These are phyloP conservation scores for Aegilops longissima DNA, from an alignment of 176 grass and related monocot species.

Conservation along the genomic window DNA sequence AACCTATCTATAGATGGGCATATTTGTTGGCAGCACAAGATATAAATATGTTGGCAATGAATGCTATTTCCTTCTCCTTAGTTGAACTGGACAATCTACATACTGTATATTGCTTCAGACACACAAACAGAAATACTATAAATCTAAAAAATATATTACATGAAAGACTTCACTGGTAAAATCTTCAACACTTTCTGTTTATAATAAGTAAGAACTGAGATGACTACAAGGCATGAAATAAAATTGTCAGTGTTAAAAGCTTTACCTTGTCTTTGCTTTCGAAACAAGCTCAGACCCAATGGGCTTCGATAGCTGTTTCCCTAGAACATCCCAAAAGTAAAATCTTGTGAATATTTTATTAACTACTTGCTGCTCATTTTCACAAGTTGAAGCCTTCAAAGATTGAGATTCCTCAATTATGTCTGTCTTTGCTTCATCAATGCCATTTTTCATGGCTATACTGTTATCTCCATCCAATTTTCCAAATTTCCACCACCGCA, in stretches of 20 bases:
- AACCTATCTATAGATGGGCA: constrained; percentile 12
- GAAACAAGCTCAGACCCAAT: constrained; percentile 54
- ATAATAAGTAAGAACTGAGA: constrained; percentile 6
- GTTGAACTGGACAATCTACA: constrained; percentile 20
- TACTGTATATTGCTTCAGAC: not conserved
- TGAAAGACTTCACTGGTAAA: not conserved
- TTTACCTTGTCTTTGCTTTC: constrained; percentile 71
- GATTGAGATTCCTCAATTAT: constrained; percentile 26
- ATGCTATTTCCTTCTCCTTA: constrained; percentile 17
- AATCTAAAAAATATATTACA: not conserved
- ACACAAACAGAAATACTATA: constrained; percentile 8
- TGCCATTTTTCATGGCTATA: constrained; percentile 18
- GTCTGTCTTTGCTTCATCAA: constrained; percentile 23
- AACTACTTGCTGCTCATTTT: constrained; percentile 25
- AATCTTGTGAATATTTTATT: constrained; percentile 61
- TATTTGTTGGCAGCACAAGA: not conserved
- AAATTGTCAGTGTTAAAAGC: not conserved
- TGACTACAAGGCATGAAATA: constrained; percentile 16
- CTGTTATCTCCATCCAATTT: constrained; percentile 46
- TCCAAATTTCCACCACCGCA: constrained; percentile 36
- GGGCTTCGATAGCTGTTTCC: constrained; percentile 50
- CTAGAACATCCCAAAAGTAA: constrained; percentile 59
- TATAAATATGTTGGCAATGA: constrained; percentile 5
- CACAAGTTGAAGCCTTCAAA: constrained; percentile 40
- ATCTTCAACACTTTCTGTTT: constrained; percentile 1